A percentile compares a stretch with the other conserved stretches of the same genome.
Conservation (phyloP, 2,329 filamentous ascomycete species). For the Nemania sp. region DNA sequence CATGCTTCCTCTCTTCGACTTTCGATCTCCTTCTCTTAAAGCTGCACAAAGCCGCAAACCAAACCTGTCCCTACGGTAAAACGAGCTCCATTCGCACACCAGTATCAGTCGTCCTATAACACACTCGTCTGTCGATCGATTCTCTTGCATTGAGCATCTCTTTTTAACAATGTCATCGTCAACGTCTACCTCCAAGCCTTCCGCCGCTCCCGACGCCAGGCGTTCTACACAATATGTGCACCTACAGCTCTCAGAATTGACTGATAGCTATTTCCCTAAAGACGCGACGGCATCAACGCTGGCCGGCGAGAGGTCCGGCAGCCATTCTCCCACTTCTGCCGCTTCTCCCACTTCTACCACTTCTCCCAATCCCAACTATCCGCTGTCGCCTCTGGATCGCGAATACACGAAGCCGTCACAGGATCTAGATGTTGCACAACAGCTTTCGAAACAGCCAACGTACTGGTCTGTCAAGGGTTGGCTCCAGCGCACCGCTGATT, state of each 20-base stretch:
- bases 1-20: background rate
- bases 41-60: background rate
- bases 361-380: constrained; percentile 33
- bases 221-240: background rate
- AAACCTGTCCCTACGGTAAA: background rate
- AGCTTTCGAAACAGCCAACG: constrained; percentile 38
- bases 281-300: background rate
- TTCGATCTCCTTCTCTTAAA: background rate
- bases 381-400: constrained; percentile 38
- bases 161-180: too few species aligned
- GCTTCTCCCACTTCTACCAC: constrained; percentile 7
- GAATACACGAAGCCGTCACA: constrained; percentile 32
- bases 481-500: constrained; percentile 34
- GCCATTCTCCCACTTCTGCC: constrained; percentile 7
- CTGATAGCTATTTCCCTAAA: constrained; percentile 32
- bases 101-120: background rate
- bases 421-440: constrained; percentile 39
- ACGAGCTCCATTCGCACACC: background rate
- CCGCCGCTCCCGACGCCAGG: background rate
- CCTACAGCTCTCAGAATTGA: constrained; percentile 27
- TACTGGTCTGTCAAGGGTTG: constrained; percentile 39
- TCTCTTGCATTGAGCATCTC: background rate
- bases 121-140: background rate
- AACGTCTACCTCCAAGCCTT: background rate
- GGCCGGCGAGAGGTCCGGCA: background rate